phyloP scores from a whole-genome alignment of 768 basidiomycete species.

The Sistotremastrum niveocremeum region DNA sequence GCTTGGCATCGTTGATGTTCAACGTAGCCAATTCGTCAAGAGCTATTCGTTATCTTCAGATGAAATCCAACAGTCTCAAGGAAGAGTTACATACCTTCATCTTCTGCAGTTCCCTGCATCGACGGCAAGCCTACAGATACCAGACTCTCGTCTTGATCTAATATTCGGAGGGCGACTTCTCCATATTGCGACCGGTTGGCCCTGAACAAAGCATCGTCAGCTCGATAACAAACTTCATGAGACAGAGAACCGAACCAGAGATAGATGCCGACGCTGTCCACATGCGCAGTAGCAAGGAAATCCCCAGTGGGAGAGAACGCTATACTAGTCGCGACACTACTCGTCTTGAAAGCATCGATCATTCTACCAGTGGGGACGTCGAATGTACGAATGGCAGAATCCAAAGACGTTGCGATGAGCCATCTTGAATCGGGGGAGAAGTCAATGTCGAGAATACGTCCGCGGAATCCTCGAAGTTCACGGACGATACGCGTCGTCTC shows the following conservation, averaged over 20 bases:
- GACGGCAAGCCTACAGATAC: constrained; percentile 62
- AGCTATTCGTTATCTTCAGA: constrained; percentile 24
- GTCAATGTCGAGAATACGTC: constrained; percentile 81
- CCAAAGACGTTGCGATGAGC: constrained; percentile 79
- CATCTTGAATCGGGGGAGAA: constrained; percentile 95
- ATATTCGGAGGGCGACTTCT: constrained; percentile 67
- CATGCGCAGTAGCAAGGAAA: constrained; percentile 89
- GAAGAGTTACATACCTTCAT: constrained; percentile 44
- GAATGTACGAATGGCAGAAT: constrained; percentile 87
- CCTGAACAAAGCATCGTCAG: constrained; percentile 28
- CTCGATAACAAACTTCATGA: no score
- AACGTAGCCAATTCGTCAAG: constrained; percentile 60
- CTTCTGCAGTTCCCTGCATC: constrained; percentile 70
- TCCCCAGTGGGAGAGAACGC: constrained; percentile 92
- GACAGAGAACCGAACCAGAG: no score
- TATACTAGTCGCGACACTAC: constrained; percentile 78
- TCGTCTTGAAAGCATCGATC: constrained; percentile 83
- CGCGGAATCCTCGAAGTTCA: constrained; percentile 74
- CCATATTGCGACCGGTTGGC: constrained; percentile 92
- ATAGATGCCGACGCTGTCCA: constrained; percentile 87
- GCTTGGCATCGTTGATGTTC: constrained; percentile 39
- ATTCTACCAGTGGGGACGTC: constrained; percentile 88
- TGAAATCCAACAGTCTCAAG: background rate
- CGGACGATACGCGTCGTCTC: constrained; percentile 82
- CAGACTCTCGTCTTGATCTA: constrained; percentile 60